Conservation (phyloP, 2,329 filamentous ascomycete genomes). For the Beauveria medogensis region DNA sequence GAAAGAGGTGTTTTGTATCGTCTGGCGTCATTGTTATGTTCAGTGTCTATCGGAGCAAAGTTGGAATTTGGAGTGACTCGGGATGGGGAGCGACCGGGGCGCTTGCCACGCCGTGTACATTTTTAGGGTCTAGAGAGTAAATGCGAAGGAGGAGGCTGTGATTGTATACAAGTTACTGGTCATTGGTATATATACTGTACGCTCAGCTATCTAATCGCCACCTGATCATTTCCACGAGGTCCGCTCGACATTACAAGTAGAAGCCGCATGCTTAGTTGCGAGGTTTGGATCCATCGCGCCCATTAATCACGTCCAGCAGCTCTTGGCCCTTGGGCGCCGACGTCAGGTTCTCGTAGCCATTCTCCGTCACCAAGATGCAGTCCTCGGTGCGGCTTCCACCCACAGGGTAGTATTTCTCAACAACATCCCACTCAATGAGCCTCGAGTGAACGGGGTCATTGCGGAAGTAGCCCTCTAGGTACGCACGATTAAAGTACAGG, state of each 20-base stretch:
- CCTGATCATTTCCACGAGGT: background rate
- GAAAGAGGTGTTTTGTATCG: background rate
- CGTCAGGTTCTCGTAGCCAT: constrained; percentile 78
- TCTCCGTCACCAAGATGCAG: constrained; percentile 70
- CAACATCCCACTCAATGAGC: constrained; percentile 56
- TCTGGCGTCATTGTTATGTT: background rate
- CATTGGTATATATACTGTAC: background rate
- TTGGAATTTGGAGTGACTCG: background rate
- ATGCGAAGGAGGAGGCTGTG: background rate
- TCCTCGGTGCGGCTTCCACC: constrained; percentile 93
- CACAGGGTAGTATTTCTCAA: constrained; percentile 65
- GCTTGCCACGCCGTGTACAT: background rate
- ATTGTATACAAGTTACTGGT: background rate
- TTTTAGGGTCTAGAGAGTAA: background rate
- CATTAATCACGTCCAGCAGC: constrained; percentile 54
- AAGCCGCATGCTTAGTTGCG: background rate
- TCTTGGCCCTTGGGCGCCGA: constrained; percentile 68
- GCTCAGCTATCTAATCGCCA: background rate
- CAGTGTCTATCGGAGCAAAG: background rate
- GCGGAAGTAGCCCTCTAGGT: constrained; percentile 62
- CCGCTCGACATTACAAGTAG: background rate
- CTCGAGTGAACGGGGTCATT: constrained; percentile 47
- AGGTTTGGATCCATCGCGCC: constrained; percentile 12
- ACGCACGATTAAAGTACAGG: constrained; percentile 68
- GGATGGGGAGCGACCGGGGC: background rate